Evolutionary conservation across 257 asterid genomes (phyloP).

Genomic region (Voacanga thouarsii): DNA sequence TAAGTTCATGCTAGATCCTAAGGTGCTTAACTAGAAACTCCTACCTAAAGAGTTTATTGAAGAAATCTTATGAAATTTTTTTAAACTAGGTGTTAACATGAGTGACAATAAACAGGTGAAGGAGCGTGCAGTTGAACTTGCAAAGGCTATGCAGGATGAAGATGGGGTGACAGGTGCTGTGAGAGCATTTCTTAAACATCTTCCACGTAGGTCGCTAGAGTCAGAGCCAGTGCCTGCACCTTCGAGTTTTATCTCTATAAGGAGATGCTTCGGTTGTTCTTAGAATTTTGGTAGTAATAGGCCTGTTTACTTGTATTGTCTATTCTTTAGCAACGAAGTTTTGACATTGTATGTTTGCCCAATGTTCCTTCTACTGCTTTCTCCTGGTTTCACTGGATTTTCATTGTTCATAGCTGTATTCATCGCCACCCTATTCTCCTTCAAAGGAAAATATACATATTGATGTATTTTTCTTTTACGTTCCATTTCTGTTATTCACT

Average conservation of each 20-base stretch:
- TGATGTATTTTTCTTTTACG: neutral
- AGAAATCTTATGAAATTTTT: neutral
- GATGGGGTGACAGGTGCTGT: conserved; percentile 96
- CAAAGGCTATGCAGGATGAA: conserved; percentile 92
- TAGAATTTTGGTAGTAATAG: conserved; percentile 29
- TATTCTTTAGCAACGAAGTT: neutral
- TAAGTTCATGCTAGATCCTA: conserved; percentile 65
- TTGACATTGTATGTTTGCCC: conserved; percentile 7
- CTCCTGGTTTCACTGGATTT: neutral
- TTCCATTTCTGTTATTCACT: neutral
- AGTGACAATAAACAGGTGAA: conserved; percentile 59
- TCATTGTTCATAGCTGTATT: conserved; percentile 12
- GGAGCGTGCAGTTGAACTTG: conserved; percentile 76
- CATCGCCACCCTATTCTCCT: neutral
- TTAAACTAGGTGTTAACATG: conserved; percentile 4
- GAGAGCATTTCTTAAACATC: conserved; percentile 83
- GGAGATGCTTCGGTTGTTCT: conserved; percentile 80
- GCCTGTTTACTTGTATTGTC: neutral
- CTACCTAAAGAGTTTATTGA: neutral
- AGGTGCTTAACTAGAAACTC: conserved; percentile 42
- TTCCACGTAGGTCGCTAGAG: conserved; percentile 53
- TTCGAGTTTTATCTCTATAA: conserved; percentile 50
- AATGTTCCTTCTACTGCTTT: neutral
- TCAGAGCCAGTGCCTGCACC: conserved; percentile 42
- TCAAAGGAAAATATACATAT: neutral